These are phyloP conservation scores for Chiua sp. DNA, from an alignment of 1,284 basidiomycete genomes.

Conservation along the genomic window DNA sequence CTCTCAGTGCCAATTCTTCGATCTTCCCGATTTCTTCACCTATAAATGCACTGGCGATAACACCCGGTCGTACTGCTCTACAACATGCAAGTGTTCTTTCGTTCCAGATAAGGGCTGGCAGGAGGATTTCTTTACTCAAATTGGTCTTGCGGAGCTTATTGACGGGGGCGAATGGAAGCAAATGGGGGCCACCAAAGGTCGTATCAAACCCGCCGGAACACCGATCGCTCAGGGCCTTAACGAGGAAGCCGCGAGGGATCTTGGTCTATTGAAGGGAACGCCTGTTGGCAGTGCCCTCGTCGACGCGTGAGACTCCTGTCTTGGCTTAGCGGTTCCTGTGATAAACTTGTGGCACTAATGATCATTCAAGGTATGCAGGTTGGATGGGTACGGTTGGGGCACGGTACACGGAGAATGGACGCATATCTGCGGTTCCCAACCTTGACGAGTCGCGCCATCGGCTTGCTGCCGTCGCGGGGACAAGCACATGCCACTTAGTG, in stretches of 20 bases:
- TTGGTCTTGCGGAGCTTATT: constrained; percentile 78
- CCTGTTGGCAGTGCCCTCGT: constrained; percentile 95
- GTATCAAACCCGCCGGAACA: constrained; percentile 89
- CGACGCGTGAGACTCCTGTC: constrained; percentile 70
- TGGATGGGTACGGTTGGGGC: constrained; percentile 98
- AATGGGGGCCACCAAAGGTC: constrained; percentile 71
- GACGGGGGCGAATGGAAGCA: constrained; percentile 72
- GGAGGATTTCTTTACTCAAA: constrained; percentile 83
- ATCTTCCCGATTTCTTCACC: constrained; percentile 96
- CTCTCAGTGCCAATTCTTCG: constrained; percentile 90
- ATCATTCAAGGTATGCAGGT: constrained; percentile 81
- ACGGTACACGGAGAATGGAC: constrained; percentile 62
- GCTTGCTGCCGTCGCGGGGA: constrained; percentile 94
- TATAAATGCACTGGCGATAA: constrained; percentile 86
- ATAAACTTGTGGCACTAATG: constrained; percentile 1
- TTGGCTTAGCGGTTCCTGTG: not conserved
- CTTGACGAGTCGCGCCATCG: constrained; percentile 82
- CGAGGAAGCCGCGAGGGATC: constrained; percentile 79
- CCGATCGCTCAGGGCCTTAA: constrained; percentile 90
- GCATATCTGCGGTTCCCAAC: constrained; percentile 56
- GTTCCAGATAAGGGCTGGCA: constrained; percentile 93
- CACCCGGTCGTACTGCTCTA: constrained; percentile 90
- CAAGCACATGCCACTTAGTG: constrained; percentile 95
- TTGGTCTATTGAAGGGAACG: constrained; percentile 89
- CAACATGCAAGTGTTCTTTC: constrained; percentile 97